A percentile compares a stretch with the other conserved stretches of the same genome.
These are phyloP conservation scores for Eucalyptus erythrocorys DNA, from an alignment of 345 rosid genomes.

Conservation along the genomic window DNA sequence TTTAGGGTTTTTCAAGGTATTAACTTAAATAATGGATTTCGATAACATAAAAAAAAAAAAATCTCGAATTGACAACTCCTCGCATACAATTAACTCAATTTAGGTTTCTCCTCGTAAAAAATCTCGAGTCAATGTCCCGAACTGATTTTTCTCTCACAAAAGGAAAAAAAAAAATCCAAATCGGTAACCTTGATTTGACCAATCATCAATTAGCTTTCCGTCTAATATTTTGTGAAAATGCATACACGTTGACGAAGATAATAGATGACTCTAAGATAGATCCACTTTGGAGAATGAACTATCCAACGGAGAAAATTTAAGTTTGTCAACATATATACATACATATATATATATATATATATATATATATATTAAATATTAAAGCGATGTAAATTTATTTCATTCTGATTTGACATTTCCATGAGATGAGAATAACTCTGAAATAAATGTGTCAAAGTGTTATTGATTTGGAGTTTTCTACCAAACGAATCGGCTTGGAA, in stretches of 20 bases:
- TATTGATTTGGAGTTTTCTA: too few relatives aligned
- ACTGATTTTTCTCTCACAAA: background rate
- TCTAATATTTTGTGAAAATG: background rate
- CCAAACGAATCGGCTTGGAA: rapidly evolving
- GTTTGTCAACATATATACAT: background rate
- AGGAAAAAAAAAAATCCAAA: background rate
- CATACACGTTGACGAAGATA: rapidly evolving
- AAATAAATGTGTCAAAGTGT: too few relatives aligned
- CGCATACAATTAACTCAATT: background rate
- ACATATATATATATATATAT: too few relatives aligned
- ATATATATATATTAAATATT: too few relatives aligned
- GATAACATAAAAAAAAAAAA: background rate
- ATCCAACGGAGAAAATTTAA: rapidly evolving
- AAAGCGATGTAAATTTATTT: background rate
- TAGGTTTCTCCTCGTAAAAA: background rate
- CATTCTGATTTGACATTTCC: rapidly evolving
- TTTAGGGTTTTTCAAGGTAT: too few relatives aligned
- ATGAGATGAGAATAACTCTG: background rate
- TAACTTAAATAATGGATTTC: too few relatives aligned
- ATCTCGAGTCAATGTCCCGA: rapidly evolving
- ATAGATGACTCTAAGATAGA: rapidly evolving
- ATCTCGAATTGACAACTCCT: rapidly evolving
- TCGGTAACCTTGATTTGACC: rapidly evolving
- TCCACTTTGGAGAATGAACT: too few relatives aligned
- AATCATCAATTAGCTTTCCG: rapidly evolving